Conservation (phyloP, 306 rosid genomes). For the Malus asiatica region DNA sequence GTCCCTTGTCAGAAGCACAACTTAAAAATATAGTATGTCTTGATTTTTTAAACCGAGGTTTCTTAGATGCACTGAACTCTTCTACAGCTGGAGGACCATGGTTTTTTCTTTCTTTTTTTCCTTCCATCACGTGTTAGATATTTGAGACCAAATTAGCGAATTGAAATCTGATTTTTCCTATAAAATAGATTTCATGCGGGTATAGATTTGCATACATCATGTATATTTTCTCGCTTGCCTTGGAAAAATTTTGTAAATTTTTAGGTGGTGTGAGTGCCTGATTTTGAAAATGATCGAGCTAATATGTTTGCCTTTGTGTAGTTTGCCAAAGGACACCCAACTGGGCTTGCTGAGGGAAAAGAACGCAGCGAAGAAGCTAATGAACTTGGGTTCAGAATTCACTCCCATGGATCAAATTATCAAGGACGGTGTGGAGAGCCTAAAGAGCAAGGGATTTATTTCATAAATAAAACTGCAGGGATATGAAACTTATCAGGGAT, state of each 20-base stretch:
- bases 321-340: conserved; percentile 66
- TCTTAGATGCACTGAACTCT: too few species aligned
- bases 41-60: too few species aligned
- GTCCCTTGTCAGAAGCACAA: too few species aligned
- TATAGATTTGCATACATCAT: too few species aligned
- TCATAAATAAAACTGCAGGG: conserved; percentile 25
- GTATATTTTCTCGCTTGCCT: not conserved
- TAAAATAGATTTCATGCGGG: too few species aligned
- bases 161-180: too few species aligned
- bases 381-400: conserved; percentile 69
- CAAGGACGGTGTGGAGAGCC: conserved; percentile 73
- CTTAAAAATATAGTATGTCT: too few species aligned
- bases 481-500: not conserved
- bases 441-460: conserved; percentile 64
- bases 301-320: not conserved
- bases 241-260: not conserved
- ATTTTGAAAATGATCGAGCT: conserved; percentile 5
- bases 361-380: conserved; percentile 52
- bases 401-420: conserved; percentile 80
- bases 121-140: too few species aligned
- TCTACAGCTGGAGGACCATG: too few species aligned
- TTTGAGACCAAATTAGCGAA: too few species aligned
- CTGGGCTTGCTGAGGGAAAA: conserved; percentile 66
- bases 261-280: not conserved
- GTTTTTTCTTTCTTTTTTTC: too few species aligned